These are phyloP conservation scores for Ensete ventricosum DNA, from an alignment of 176 grass and related monocot species.

Conservation along the genomic window DNA sequence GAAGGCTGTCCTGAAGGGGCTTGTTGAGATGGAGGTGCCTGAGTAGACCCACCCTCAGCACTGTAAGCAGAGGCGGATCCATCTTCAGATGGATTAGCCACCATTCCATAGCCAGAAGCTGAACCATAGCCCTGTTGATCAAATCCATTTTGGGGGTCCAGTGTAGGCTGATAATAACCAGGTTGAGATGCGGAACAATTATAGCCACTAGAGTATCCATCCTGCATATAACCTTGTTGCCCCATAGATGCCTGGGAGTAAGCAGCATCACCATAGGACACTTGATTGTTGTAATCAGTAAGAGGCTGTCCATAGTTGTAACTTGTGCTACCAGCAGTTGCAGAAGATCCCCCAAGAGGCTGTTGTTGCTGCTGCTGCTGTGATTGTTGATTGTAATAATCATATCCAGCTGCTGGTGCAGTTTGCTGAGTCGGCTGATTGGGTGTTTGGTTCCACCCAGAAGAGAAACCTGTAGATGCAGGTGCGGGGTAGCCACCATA, in stretches of 20 bases:
- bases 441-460: constrained; percentile 85
- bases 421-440: constrained; percentile 56
- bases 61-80: constrained; percentile 15
- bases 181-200: constrained; percentile 5
- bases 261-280: constrained; percentile 8
- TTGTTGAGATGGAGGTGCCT: constrained; percentile 12
- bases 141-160: constrained; percentile 16
- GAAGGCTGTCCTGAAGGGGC: constrained; percentile 9
- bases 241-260: constrained; percentile 21
- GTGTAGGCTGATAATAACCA: constrained; percentile 15
- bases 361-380: constrained; percentile 29
- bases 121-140: constrained; percentile 20
- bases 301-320: constrained; percentile 51
- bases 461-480: constrained; percentile 10
- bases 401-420: constrained; percentile 58
- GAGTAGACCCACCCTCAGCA: constrained; percentile 4
- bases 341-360: constrained; percentile 36
- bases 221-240: constrained; percentile 23
- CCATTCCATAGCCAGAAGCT: not conserved
- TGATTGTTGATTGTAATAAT: constrained; percentile 91
- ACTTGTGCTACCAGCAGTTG: constrained; percentile 40
- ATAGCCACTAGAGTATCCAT: constrained; percentile 18
- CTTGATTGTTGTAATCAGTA: not conserved
- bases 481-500: constrained; percentile 57
- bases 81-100: constrained; percentile 1